Evolutionary conservation across 768 basidiomycete genomes (phyloP), one percentile per base, ranked within the genome.

Genomic region (Amanita fuliginea): DNA sequence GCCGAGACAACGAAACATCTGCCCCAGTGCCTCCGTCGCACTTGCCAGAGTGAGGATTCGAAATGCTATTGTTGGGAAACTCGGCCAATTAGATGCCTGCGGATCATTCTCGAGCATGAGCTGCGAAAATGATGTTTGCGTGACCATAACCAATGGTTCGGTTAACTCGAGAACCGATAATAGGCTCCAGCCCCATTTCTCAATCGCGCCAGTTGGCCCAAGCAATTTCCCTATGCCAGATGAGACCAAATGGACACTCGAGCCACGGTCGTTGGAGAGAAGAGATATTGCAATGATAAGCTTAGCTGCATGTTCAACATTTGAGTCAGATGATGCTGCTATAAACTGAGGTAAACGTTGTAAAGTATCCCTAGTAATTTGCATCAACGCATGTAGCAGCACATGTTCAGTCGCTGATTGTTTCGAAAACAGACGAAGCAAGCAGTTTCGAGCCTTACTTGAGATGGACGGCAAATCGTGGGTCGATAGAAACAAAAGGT

Each of bases 111-210:
- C 83, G 9, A 88, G 69, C 63, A 78, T 69, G 18, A 80, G 64
- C 48, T 75, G 79, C 0, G 74, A 75, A 2, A 69, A 62, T 3
- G 80, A 72, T 3, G 71, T 64, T 48, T 69, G 66, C 11, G 76
- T 70, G 9, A 76, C 60, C 5, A 69, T 63, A 44, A 78, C 62
- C 6, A 69, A 63, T n/a, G 75, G 84, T 54, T 71, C 69, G 2
- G 62, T 66, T 50, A 98, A 79, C 55, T 91, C 83, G 34, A 97
- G 66, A n/a, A 85, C 87, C 0, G 78, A 76, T 24, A 98, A 72
- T 3, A 99, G 60, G 42, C 78, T 77, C 84, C 86, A 92, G 3
- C 91, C 88, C 95, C 93, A 98, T 62, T 82, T 82, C 57, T 96
- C 91, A 14, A 96, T 79, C 0, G 86, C 83, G 5, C 91, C 90